phyloP scores from a whole-genome alignment of 495 filamentous ascomycete genomes.

The Penicillium alfredii region DNA sequence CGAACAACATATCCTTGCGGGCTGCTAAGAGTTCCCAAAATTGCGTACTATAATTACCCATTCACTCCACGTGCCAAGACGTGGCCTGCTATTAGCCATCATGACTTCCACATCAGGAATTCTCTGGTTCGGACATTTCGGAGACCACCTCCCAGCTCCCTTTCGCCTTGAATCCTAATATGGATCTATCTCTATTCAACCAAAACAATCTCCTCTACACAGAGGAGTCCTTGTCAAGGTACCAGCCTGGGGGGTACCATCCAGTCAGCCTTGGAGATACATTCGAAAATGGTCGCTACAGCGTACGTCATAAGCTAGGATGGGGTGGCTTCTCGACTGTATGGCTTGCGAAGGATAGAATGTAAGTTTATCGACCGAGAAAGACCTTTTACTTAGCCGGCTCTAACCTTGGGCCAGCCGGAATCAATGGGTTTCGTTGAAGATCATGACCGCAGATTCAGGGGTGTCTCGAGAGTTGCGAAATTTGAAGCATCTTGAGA shows the following conservation, averaged over 20 bases:
- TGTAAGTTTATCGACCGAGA: constrained; percentile 7
- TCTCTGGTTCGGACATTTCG: too few relatives aligned
- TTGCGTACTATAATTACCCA: too few relatives aligned
- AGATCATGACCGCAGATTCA: constrained; percentile 27
- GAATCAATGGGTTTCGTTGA: constrained; percentile 33
- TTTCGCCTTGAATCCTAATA: constrained; percentile 25
- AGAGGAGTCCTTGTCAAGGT: constrained; percentile 18
- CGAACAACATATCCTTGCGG: too few relatives aligned
- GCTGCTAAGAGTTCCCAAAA: too few relatives aligned
- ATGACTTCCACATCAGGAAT: too few relatives aligned
- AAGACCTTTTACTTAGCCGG: neutral
- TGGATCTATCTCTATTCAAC: too few relatives aligned
- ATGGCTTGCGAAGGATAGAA: constrained; percentile 53
- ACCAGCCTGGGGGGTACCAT: constrained; percentile 63
- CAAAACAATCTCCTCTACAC: constrained; percentile 18
- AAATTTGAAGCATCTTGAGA: constrained; percentile 5
- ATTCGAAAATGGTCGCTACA: constrained; percentile 80
- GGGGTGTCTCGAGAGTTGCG: constrained; percentile 13
- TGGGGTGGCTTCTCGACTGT: constrained; percentile 88
- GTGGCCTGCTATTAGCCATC: too few relatives aligned
- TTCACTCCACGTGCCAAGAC: too few relatives aligned
- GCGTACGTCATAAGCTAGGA: constrained; percentile 71
- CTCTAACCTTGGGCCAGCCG: constrained; percentile 14
- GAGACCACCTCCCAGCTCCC: constrained; percentile 28
- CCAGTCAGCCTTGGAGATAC: constrained; percentile 75